Conservation (phyloP, 768 basidiomycete genomes). For the Panus rudis region DNA sequence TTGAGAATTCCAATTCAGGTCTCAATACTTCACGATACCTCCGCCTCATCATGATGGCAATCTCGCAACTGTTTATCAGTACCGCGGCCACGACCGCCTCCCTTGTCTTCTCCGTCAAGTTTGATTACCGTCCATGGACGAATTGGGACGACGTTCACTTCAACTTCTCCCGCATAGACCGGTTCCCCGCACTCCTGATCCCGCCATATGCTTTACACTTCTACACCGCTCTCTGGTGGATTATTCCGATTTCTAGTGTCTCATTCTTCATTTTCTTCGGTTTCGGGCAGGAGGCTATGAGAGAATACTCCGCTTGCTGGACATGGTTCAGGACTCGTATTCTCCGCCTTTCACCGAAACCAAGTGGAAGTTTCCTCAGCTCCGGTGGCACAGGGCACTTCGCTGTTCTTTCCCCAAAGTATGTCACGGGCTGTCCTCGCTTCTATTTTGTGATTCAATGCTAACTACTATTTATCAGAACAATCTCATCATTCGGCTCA, state of each 20-base stretch:
- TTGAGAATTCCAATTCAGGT: conserved; percentile 18
- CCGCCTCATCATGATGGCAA: conserved; percentile 29
- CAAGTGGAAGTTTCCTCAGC: too few relatives aligned
- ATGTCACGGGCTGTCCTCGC: too few relatives aligned
- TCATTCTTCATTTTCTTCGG: too few relatives aligned
- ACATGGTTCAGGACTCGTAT: background rate
- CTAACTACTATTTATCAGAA: too few relatives aligned
- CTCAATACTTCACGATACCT: conserved; percentile 28
- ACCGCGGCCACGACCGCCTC: conserved; percentile 14
- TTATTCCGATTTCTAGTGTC: too few relatives aligned
- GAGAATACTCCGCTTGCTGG: background rate
- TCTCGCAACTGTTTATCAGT: conserved; percentile 10
- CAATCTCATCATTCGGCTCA: too few relatives aligned
- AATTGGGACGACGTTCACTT: conserved; percentile 28
- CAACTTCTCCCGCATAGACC: conserved; percentile 20
- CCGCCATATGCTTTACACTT: background rate
- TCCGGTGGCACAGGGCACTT: too few relatives aligned
- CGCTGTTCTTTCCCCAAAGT: too few relatives aligned
- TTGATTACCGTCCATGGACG: conserved; percentile 19
- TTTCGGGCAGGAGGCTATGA: too few relatives aligned
- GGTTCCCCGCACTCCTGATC: conserved; percentile 12
- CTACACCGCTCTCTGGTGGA: conserved; percentile 5
- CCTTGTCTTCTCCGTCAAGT: conserved; percentile 9
- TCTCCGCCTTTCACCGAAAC: too few relatives aligned
- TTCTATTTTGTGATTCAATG: too few relatives aligned